Evolutionary conservation across 2,329 filamentous ascomycete genomes (phyloP).

Genomic region (Scopulariopsis brevicaulis): DNA sequence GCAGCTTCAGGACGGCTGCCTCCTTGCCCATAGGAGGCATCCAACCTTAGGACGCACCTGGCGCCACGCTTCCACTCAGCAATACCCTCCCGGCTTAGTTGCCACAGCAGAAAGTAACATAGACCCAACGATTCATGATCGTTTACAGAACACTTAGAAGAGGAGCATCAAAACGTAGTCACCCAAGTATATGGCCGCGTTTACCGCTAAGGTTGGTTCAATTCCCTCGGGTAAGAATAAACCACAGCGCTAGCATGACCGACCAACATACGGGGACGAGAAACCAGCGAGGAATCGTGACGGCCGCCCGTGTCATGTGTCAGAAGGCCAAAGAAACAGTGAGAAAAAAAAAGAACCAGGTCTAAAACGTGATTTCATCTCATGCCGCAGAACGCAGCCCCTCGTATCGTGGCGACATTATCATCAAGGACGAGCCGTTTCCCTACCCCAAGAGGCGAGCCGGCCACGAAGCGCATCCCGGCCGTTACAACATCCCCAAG

Average conservation of each 20-base stretch:
- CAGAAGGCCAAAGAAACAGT: slow-evolving; percentile 8
- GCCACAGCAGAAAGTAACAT: too few relatives aligned
- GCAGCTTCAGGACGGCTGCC: too few relatives aligned
- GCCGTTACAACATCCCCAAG: slow-evolving; percentile 3
- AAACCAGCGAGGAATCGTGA: slow-evolving; percentile 23
- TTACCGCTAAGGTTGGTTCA: neutral
- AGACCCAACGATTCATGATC: too few relatives aligned
- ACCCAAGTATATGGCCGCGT: neutral
- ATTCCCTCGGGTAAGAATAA: neutral
- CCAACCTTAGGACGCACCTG: too few relatives aligned
- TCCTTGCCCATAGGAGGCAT: too few relatives aligned
- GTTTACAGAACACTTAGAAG: neutral
- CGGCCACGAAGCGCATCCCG: neutral
- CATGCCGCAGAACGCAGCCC: slow-evolving; percentile 20
- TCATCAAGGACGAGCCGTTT: neutral
- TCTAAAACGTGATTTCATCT: slow-evolving; percentile 30
- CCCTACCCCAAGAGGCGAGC: neutral
- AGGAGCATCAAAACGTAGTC: neutral
- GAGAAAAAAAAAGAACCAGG: slow-evolving; percentile 21
- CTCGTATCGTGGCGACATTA: slow-evolving; percentile 9
- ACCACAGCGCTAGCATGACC: slow-evolving; percentile 4
- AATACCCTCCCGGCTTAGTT: too few relatives aligned
- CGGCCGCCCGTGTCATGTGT: slow-evolving; percentile 39
- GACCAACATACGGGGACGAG: slow-evolving; percentile 13
- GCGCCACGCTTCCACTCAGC: too few relatives aligned